Evolutionary conservation across 495 filamentous ascomycete species (phyloP).

Genomic region (Hypoxylon intermedium): DNA sequence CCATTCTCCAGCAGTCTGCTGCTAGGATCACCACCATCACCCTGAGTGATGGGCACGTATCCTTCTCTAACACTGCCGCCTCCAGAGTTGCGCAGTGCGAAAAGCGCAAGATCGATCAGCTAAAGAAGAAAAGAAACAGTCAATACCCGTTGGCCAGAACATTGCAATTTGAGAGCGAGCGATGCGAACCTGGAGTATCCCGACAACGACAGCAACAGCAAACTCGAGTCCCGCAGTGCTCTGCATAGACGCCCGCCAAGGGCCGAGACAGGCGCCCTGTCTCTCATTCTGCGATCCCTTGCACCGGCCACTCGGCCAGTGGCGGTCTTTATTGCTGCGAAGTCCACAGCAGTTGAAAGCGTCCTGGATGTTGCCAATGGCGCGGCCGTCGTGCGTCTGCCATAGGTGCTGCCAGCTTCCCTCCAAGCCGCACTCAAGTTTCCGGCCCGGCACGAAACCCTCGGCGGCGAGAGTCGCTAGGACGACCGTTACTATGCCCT

Average conservation of each 20-base stretch:
- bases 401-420: slow-evolving; percentile 62
- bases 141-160: neutral
- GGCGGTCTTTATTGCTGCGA: slow-evolving; percentile 59
- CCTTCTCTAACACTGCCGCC: neutral
- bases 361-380: slow-evolving; percentile 69
- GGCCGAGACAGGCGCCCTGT: slow-evolving; percentile 23
- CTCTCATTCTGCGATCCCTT: too few species aligned
- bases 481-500: slow-evolving; percentile 58
- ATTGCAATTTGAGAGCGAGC: neutral
- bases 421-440: slow-evolving; percentile 60
- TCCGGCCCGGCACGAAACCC: slow-evolving; percentile 55
- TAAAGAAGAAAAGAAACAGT: too few species aligned
- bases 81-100: slow-evolving; percentile 20
- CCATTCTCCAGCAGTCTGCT: slow-evolving; percentile 28
- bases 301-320: slow-evolving; percentile 53
- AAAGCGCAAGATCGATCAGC: slow-evolving; percentile 29
- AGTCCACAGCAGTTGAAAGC: slow-evolving; percentile 70
- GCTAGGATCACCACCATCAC: slow-evolving; percentile 3
- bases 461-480: slow-evolving; percentile 64
- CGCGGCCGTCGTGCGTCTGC: slow-evolving; percentile 51
- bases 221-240: slow-evolving; percentile 39
- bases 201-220: slow-evolving; percentile 33
- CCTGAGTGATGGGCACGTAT: slow-evolving; percentile 18
- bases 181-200: slow-evolving; percentile 42
- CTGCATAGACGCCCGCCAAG: slow-evolving; percentile 38